Percentiles rank a stretch among this genome's conserved stretches.
These are phyloP conservation scores for Termitomyces sp. DNA, from an alignment of 768 basidiomycete species.

Conservation along the genomic window DNA sequence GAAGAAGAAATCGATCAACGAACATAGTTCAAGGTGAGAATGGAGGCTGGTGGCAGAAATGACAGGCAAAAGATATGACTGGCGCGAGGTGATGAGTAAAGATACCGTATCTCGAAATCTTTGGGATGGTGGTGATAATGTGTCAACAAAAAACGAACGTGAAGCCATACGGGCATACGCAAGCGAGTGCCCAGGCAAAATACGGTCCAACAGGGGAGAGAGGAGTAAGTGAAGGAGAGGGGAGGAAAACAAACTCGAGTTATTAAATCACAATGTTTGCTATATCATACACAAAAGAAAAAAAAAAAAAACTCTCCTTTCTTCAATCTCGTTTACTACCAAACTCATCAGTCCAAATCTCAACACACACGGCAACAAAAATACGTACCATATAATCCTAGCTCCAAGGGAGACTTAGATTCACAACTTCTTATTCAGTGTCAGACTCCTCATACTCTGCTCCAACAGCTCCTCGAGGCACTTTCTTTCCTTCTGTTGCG, in stretches of 20 bases:
- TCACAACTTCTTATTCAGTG: slow-evolving; percentile 46
- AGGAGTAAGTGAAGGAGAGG: too few species aligned
- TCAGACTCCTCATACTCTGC: slow-evolving; percentile 66
- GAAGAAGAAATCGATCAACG: not conserved
- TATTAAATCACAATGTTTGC: slow-evolving; percentile 1
- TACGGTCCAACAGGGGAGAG: not conserved
- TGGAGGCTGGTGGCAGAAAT: not conserved
- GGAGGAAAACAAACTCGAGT: not conserved
- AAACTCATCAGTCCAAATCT: not conserved
- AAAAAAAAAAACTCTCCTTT: not conserved
- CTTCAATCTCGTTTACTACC: not conserved
- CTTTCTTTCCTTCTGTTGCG: slow-evolving; percentile 22
- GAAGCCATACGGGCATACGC: not conserved
- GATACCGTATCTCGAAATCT: not conserved
- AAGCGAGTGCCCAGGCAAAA: not conserved
- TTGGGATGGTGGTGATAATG: not conserved
- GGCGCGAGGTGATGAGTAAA: not conserved
- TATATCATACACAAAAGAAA: not conserved
- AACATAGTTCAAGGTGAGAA: not conserved
- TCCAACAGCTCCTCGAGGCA: slow-evolving; percentile 41
- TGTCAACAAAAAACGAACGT: not conserved
- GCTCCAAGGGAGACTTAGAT: not conserved
- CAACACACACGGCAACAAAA: not conserved
- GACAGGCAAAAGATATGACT: too few species aligned
- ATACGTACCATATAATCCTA: not conserved